Evolutionary conservation across 116 monocot genomes (phyloP), one percentile per base, ranked within the genome.

Genomic region (Zostera marina): DNA sequence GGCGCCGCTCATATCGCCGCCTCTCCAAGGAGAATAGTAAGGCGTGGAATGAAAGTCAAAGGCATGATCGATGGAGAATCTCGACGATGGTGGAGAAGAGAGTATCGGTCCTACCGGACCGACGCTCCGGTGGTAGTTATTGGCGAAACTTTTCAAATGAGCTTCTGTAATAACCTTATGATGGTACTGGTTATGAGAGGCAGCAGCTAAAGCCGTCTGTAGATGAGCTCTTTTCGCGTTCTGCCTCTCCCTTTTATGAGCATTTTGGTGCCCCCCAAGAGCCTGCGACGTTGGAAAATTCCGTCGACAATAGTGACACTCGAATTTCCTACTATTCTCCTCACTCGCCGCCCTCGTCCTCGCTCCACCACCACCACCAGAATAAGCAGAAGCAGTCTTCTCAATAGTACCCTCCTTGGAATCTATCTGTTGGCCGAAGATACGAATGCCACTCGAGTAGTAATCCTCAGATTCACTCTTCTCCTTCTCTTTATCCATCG

Each of bases 231-330:
- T 61, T 73, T 86, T 86, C 2, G 86, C 86, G 48, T 86, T 72
- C 73, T 86, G 86, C 12, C 86, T 67, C 75, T 86, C 86, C 4
- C 86, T 67, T 68, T 86, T 86, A 76, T 86, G 86, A 16, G 86
- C 86, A 70, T 83, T 87, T 69, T 70, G 87, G 72, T 87, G 87
- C 8, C 87, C 84, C 42, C 84, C 78, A 17, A 88, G 82, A 6
- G 87, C 82, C 42, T 82, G 82, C 17, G 88, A 82, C 1, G 83
- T 77, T 12, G 88, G 88, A 70, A 80, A 76, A 68, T 77, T 83
- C 15, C 89, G 74, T 63, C 73, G 77, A 76, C 87, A 87, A 69
- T 87, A 87, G 76, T 81, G 87, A 60, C 82, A 87, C 73, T 81
- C 82, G 60, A 87, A 87, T 66, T 80, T 85, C 60, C 79, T 41